A percentile compares a stretch with the other conserved stretches of the same genome.
Conservation (phyloP, 2,329 filamentous ascomycete genomes). For the Alternaria atra region DNA sequence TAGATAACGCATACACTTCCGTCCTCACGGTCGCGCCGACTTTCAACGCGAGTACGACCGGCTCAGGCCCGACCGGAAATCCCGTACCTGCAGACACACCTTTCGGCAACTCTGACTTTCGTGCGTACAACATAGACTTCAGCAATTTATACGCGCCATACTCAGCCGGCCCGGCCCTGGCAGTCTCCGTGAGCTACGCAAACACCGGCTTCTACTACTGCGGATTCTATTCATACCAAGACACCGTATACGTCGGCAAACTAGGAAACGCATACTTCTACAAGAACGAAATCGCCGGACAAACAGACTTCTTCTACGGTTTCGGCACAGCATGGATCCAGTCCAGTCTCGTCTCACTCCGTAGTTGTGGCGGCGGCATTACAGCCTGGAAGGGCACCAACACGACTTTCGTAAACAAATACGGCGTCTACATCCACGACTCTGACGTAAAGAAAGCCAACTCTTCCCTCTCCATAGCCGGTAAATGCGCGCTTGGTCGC, state of each 20-base stretch:
- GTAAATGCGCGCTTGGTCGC: slow-evolving; percentile 66
- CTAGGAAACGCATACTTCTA: slow-evolving; percentile 72
- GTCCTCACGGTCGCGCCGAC: slow-evolving; percentile 71
- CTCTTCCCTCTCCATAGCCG: slow-evolving; percentile 46
- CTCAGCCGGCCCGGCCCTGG: slow-evolving; percentile 66
- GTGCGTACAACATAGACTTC: slow-evolving; percentile 73
- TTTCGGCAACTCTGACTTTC: slow-evolving; percentile 70
- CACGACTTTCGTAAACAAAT: slow-evolving; percentile 72
- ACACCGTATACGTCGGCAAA: slow-evolving; percentile 74
- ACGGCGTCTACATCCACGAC: slow-evolving; percentile 70
- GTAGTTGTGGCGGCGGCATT: slow-evolving; percentile 71
- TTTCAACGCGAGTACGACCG: slow-evolving; percentile 69
- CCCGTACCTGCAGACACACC: slow-evolving; percentile 68
- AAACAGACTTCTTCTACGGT: slow-evolving; percentile 75
- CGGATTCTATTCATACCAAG: slow-evolving; percentile 73
- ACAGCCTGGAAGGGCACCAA: slow-evolving; percentile 75
- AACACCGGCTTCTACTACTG: slow-evolving; percentile 74
- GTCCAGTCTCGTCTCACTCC: slow-evolving; percentile 62
- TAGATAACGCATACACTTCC: slow-evolving; percentile 70
- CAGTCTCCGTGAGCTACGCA: slow-evolving; percentile 68
- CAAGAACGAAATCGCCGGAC: slow-evolving; percentile 67
- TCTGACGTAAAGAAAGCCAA: slow-evolving; percentile 66
- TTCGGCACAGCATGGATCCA: slow-evolving; percentile 72
- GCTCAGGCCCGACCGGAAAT: slow-evolving; percentile 69
- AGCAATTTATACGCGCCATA: slow-evolving; percentile 66